Evolutionary conservation across 805 yeast species (phyloP), one percentile per base, ranked within the genome.

Genomic region (Wickerhamiella galacta): DNA sequence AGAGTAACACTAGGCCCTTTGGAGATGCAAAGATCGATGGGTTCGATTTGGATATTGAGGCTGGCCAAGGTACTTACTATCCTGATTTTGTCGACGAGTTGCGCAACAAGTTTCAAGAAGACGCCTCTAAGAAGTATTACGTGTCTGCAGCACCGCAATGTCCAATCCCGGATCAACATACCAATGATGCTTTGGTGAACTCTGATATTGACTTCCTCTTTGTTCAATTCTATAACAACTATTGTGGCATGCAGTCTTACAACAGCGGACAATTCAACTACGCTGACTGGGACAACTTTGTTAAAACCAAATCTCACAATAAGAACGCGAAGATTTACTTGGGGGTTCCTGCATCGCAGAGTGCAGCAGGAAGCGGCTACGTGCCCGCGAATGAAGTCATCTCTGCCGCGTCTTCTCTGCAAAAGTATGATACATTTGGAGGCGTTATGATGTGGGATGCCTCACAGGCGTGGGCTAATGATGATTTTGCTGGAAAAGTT

Each of bases 391-490:
- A 47, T 4, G 44, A 62, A 32, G 47, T 45, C 15, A 28, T 31
- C 23, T 28, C 35, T 18, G 39, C 39, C 28, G 45, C 46, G 15
- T 17, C 34, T 11, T 28, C 23, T 16, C 40, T 51, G n/a, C 26
- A 24, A 11, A 35, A 38, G 29, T 50, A 40, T 36, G 27, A 61
- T 3, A 60, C 67, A 34, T 66, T 82, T 39, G 73, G 75, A 15
- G 75, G 80, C 20, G 68, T 82, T 42, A 69, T 75, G 64, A 57
- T 81, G 42, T 82, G 95, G 94, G 94, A 83, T 46, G 77, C 81
- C n/a, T 62, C 76, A 7, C 69, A 68, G 41, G 66, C 68, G 11
- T 63, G 65, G 48, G 58, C 61, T 37, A 61, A 66, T 38, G 69
- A 63, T 24, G 51, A 63, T 22, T 68, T 66, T 40, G 64, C 66